Evolutionary conservation across 768 basidiomycete genomes (phyloP), one percentile per base, ranked within the genome.

Genomic region (Auriscalpium vulgare): DNA sequence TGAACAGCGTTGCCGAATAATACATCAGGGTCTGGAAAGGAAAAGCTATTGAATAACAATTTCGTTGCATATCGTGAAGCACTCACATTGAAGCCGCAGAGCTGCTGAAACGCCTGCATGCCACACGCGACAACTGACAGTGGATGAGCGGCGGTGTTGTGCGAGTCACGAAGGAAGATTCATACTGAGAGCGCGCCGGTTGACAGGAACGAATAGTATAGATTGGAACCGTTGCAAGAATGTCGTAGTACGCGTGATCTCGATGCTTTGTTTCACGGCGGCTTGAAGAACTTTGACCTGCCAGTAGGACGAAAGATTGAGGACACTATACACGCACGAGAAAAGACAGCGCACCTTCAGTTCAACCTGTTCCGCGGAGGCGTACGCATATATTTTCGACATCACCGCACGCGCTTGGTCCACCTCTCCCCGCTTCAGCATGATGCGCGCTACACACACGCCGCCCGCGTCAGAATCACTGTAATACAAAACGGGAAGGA

Each of bases 41-140:
- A 17, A 63, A 43, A 17, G 40, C 3, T 43, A 43, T 43, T 10
- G 29, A 13, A 10, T 9, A 34, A 10, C 2, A 48, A 49, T 7
- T 35, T 29, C 4, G 21, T 19, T 37, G 21, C 0, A 10, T 14
- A 19, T 8, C 0, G 89, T 88, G 29, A 29, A 17, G 17, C 8
- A 43, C 40, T 43, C 40, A 17, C 40, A 63, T 91, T 91, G 75
- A 90, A 91, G 2, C 90, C 90, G 58, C 83, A 91, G 0, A 91
- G 75, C 65, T 91, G 90, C 65, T 93, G 90, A 69, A 83, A 85
- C 0, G 85, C 88, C 71, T 91, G 89, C 69, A 91, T 81, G 46
- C 86, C 89, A 65, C 87, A 88, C 10, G 80, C 85, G 13, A 92
- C 76, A 59, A 87, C 86, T 88, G 55, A 50, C 21, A 38, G 54